Evolutionary conservation across 2,329 filamentous ascomycete species (phyloP).

Genomic region (Fusarium sp.): DNA sequence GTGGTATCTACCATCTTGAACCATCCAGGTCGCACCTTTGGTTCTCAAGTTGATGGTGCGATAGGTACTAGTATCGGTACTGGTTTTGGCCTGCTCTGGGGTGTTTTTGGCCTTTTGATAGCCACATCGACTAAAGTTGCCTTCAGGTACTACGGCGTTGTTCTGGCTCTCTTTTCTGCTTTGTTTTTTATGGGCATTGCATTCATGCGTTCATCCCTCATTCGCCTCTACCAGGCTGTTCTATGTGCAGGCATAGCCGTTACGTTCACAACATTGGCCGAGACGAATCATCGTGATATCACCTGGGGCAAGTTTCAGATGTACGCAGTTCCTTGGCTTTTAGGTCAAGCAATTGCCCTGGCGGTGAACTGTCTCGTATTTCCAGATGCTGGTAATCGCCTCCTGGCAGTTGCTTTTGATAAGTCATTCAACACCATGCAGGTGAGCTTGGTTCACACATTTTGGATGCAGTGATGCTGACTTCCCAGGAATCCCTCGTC

Average conservation of each 20-base stretch:
- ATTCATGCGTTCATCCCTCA: conserved; percentile 65
- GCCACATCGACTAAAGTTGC: conserved; percentile 62
- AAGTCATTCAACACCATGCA: conserved; percentile 60
- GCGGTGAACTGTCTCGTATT: conserved; percentile 59
- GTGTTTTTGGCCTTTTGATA: conserved; percentile 63
- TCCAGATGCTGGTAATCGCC: conserved; percentile 66
- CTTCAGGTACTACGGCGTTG: conserved; percentile 61
- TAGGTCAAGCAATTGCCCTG: conserved; percentile 65
- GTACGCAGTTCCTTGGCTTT: conserved; percentile 66
- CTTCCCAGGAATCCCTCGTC: conserved; percentile 47
- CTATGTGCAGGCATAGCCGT: conserved; percentile 67
- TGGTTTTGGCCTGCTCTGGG: conserved; percentile 65
- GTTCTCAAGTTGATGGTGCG: conserved; percentile 67
- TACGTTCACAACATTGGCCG: conserved; percentile 63
- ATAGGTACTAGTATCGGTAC: conserved; percentile 65
- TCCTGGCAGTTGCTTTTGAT: conserved; percentile 60
- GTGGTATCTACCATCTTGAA: conserved; percentile 67
- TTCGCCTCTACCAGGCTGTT: conserved; percentile 66
- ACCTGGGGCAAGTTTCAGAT: conserved; percentile 62
- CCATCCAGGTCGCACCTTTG: conserved; percentile 66
- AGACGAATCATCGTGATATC: conserved; percentile 56
- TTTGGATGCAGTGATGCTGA: neutral
- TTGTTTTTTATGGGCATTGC: conserved; percentile 64
- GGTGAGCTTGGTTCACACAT: conserved; percentile 44
- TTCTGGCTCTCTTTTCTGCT: conserved; percentile 66